Conservation (phyloP, 1,139 yeast species). For the Candida tunisiensis region DNA sequence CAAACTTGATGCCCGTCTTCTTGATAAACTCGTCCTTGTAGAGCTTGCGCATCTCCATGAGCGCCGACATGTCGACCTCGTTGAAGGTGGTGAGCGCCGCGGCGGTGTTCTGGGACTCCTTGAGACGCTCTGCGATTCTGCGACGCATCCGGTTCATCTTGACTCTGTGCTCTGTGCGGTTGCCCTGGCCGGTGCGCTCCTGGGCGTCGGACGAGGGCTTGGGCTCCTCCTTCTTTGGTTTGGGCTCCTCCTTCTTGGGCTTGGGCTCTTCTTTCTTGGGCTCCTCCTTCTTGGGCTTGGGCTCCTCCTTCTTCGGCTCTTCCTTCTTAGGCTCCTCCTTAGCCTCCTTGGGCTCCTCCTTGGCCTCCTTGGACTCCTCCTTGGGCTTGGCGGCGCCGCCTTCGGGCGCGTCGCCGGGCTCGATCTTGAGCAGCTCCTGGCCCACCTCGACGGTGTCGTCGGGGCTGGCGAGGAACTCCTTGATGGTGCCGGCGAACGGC, state of each 20-base stretch:
- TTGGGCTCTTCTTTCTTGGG: conserved; percentile 10
- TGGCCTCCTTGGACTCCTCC: conserved; percentile 8
- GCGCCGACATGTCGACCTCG: conserved; percentile 91
- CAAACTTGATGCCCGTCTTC: conserved; percentile 87
- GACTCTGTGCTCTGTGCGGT: conserved; percentile 78
- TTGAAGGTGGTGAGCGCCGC: conserved; percentile 97
- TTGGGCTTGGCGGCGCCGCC: conserved; percentile 30
- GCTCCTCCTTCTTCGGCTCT: conserved; percentile 10
- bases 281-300: conserved; percentile 16
- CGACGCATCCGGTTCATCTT: conserved; percentile 99
- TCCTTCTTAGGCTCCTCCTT: conserved; percentile 20
- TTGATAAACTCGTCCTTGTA: conserved; percentile 95
- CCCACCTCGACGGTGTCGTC: conserved; percentile 97
- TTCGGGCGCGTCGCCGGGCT: conserved; percentile 75
- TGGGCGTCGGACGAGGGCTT: conserved; percentile 18
- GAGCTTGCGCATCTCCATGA: conserved; percentile 88
- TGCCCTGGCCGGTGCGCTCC: conserved; percentile 33
- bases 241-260: conserved; percentile 9
- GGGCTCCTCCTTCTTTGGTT: conserved; percentile 17
- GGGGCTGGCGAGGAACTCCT: conserved; percentile 64
- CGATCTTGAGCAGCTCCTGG: conserved; percentile 78
- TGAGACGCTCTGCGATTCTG: conserved; percentile 97
- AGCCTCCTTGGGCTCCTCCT: conserved; percentile 13
- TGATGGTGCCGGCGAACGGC: conserved; percentile 81
- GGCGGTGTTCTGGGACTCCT: conserved; percentile 98